A percentile compares a stretch with the other conserved stretches of the same genome.
phyloP scores from a whole-genome alignment of 2,329 filamentous ascomycete species.

The Macrophomina pseudophaseolina region DNA sequence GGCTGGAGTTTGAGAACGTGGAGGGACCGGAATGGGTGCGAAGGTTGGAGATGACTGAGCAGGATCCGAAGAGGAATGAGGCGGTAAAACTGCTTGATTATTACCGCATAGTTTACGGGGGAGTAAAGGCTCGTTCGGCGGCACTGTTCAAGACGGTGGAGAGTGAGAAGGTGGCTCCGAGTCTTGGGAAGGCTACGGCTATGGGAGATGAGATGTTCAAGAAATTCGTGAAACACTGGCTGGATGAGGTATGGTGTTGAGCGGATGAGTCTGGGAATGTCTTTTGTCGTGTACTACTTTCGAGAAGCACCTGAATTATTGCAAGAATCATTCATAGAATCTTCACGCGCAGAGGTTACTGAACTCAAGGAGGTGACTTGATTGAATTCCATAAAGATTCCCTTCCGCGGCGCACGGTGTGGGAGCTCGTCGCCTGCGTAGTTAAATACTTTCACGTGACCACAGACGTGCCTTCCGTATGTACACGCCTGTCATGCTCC shows the following conservation, averaged over 20 bases:
- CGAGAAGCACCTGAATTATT: too few relatives aligned
- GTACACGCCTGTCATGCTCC: too few relatives aligned
- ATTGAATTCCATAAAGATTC: too few relatives aligned
- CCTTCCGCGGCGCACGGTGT: too few relatives aligned
- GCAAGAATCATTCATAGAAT: too few relatives aligned
- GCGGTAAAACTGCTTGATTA: conserved; percentile 36
- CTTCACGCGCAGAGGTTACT: too few relatives aligned
- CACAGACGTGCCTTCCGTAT: too few relatives aligned
- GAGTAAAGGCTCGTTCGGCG: background rate
- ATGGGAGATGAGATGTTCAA: conserved; percentile 6
- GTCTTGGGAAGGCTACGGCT: background rate
- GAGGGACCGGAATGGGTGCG: conserved; percentile 36
- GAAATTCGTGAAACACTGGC: conserved; percentile 3
- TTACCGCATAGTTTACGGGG: conserved; percentile 53
- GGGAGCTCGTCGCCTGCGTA: too few relatives aligned
- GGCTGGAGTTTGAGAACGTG: conserved; percentile 37
- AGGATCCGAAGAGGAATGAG: conserved; percentile 35
- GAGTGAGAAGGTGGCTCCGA: background rate
- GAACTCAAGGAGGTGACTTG: too few relatives aligned
- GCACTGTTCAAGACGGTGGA: background rate
- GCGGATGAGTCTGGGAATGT: too few relatives aligned
- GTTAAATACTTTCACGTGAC: too few relatives aligned
- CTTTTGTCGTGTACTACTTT: too few relatives aligned
- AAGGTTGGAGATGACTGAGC: conserved; percentile 31
- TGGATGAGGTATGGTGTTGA: background rate